A percentile compares a stretch with the other conserved stretches of the same genome.
Evolutionary conservation across 2,329 filamentous ascomycete species (phyloP).

Genomic region (Fusarium sp.): DNA sequence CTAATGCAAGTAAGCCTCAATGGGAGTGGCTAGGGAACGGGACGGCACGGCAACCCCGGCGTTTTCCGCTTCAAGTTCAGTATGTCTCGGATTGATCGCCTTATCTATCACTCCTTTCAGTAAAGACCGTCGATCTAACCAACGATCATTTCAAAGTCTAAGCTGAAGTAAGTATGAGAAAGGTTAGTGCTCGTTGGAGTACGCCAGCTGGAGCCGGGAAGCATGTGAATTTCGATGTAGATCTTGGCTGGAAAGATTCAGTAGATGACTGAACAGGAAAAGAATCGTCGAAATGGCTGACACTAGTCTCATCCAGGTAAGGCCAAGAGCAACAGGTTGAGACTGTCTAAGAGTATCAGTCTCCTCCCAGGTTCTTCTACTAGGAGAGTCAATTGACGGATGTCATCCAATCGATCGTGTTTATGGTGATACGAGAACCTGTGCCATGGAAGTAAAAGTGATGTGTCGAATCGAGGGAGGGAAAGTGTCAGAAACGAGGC

Average conservation of each 20-base stretch:
- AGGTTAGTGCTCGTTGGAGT: background rate
- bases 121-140: fast-evolving
- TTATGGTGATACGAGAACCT: no score
- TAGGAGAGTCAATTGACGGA: background rate
- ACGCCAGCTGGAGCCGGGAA: background rate
- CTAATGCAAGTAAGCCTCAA: background rate
- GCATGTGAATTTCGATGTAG: background rate
- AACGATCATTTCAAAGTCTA: background rate
- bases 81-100: background rate
- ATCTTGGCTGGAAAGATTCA: background rate
- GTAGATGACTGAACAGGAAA: background rate
- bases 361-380: background rate
- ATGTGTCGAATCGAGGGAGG: background rate
- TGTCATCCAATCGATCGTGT: background rate
- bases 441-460: background rate
- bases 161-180: background rate
- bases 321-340: background rate
- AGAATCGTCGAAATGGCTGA: background rate
- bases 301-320: background rate
- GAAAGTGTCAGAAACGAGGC: background rate
- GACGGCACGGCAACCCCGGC: background rate
- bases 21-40: background rate
- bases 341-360: background rate
- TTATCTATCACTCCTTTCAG: fast-evolving
- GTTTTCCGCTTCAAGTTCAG: background rate